Percentiles rank a stretch among this genome's conserved stretches.
Evolutionary conservation across 371 early-diverging fungal species (phyloP).

Genomic region (Mucor irregularis): DNA sequence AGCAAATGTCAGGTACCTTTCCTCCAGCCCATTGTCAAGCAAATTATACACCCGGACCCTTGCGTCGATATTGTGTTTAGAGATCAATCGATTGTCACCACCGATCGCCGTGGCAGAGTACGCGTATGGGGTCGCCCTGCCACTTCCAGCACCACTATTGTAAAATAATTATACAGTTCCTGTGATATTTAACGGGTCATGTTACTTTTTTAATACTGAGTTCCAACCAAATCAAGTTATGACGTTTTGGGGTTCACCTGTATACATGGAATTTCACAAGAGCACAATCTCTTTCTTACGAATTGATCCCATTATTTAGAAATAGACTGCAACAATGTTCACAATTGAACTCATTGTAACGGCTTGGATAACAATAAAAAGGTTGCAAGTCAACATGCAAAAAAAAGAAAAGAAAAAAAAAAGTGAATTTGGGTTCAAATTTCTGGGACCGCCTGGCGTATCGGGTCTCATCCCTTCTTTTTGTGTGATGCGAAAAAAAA

Average conservation of each 20-base stretch:
- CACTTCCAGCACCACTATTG: background rate
- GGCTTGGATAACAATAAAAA: background rate
- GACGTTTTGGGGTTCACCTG: slow-evolving; percentile 17
- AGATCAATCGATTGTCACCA: slow-evolving; percentile 77
- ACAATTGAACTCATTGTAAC: no score
- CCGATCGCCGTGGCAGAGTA: slow-evolving; percentile 76
- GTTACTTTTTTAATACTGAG: slow-evolving; percentile 19
- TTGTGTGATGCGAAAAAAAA: slow-evolving; percentile 18
- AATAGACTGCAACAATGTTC: no score
- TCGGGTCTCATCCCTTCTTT: slow-evolving; percentile 27
- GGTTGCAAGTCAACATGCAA: background rate
- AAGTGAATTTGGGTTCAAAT: slow-evolving; percentile 2
- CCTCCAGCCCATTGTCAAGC: slow-evolving; percentile 76
- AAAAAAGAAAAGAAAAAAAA: slow-evolving; percentile 3
- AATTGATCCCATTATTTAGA: no score
- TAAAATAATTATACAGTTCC: slow-evolving; percentile 4
- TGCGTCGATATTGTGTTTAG: slow-evolving; percentile 68
- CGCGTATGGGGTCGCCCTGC: slow-evolving; percentile 66
- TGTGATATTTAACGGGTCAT: slow-evolving; percentile 18
- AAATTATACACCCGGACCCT: slow-evolving; percentile 72
- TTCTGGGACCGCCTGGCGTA: slow-evolving; percentile 26
- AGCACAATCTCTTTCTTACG: no score
- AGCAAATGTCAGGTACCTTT: slow-evolving; percentile 76
- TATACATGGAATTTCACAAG: no score
- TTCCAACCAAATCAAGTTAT: slow-evolving; percentile 11